Evolutionary conservation across 106 monocot species (phyloP).

Genomic region (Dioscorea alata): DNA sequence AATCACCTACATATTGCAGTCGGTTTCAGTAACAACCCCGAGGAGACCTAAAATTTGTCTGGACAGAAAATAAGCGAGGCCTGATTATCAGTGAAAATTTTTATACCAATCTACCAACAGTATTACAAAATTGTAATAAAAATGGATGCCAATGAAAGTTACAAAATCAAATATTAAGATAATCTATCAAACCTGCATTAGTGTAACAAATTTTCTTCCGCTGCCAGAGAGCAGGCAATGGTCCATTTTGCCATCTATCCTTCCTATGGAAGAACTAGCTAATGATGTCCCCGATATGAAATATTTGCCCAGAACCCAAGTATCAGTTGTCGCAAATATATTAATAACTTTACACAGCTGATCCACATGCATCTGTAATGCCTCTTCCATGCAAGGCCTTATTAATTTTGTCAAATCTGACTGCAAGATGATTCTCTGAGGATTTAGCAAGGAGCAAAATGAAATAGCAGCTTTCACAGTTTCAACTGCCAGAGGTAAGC

Average conservation of each 20-base stretch:
- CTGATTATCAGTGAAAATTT: not conserved
- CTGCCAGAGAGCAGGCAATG: constrained; percentile 37
- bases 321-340: constrained; percentile 17
- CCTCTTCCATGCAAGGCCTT: constrained; percentile 38
- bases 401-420: constrained; percentile 28
- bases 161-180: not conserved
- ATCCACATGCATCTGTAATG: constrained; percentile 24
- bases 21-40: not conserved
- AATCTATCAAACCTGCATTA: constrained; percentile 29
- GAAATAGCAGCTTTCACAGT: constrained; percentile 18
- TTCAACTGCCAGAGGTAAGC: constrained; percentile 28
- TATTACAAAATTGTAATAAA: too few relatives aligned
- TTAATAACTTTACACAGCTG: constrained; percentile 17
- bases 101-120: not conserved
- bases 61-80: not conserved
- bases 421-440: constrained; percentile 16
- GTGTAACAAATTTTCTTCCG: constrained; percentile 36
- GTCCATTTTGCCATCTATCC: constrained; percentile 13
- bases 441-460: constrained; percentile 28
- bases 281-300: constrained; percentile 20
- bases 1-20: not conserved
- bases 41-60: not conserved
- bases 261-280: constrained; percentile 9
- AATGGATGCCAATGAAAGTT: too few relatives aligned
- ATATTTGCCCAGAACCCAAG: constrained; percentile 29